These are phyloP conservation scores for Phytophthora melonis DNA, from an alignment of 352 stramenopile species.

Conservation along the genomic window DNA sequence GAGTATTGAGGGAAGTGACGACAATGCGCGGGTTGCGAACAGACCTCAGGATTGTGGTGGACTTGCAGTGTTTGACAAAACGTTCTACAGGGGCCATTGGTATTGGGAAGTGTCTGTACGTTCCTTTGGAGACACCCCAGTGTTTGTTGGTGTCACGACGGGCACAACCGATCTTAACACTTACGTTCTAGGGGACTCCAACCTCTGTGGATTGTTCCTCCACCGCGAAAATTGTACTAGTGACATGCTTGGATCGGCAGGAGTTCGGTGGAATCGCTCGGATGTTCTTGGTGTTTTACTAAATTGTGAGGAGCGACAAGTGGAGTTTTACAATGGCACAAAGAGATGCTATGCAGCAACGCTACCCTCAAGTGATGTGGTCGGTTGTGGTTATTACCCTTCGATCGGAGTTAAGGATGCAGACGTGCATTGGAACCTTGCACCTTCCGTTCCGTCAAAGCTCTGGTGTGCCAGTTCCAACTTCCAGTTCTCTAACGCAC, in stretches of 20 bases:
- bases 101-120: conserved; percentile 84
- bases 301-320: conserved; percentile 66
- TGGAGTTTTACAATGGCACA: conserved; percentile 67
- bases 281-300: conserved; percentile 65
- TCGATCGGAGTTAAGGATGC: conserved; percentile 66
- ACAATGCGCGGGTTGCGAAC: conserved; percentile 1
- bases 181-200: conserved; percentile 24
- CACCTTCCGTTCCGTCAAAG: conserved; percentile 61
- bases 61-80: conserved; percentile 75
- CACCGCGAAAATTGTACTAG: conserved; percentile 40
- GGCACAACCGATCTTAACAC: conserved; percentile 72
- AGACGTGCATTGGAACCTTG: conserved; percentile 76
- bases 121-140: conserved; percentile 53
- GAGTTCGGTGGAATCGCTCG: conserved; percentile 45
- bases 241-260: conserved; percentile 21
- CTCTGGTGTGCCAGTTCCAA: conserved; percentile 59
- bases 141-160: conserved; percentile 78
- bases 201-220: conserved; percentile 49
- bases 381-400: conserved; percentile 52
- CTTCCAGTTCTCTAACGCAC: conserved; percentile 64
- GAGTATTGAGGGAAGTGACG: conserved; percentile 24
- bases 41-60: conserved; percentile 36
- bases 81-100: conserved; percentile 70
- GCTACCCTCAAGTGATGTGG: conserved; percentile 30
- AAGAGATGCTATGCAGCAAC: conserved; percentile 48